Evolutionary conservation across 2,329 filamentous ascomycete species (phyloP), one percentile per base, ranked within the genome.

Genomic region (Fusarium drepaniforme): DNA sequence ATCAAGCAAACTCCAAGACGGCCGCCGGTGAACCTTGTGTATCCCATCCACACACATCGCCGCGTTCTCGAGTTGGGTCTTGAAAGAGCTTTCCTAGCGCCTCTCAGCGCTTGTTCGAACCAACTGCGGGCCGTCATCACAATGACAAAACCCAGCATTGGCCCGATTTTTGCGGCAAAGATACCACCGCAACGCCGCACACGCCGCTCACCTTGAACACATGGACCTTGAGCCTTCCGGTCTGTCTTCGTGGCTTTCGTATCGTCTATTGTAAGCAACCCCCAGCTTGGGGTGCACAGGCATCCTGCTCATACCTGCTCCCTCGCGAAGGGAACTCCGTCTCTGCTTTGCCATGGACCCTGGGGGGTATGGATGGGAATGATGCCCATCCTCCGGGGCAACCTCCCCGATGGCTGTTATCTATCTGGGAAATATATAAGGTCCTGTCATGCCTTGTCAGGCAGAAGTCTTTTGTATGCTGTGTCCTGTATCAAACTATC

Each of bases 171-270:
- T 53, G 37, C 65, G 59, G 67, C 30, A 59, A 58, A 53, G 67
- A 53, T 49, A 33, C 60, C 40, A 33, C 60, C 40, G 35, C 51
- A 28, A 42, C 64, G 72, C 72, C 72, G 72, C 72, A 70, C 42
- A 67, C 59, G 70, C 73, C 73, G 73, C 63, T 71, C 57, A 75
- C 73, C 73, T 75, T 66, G 66, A 56, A 33, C 49, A 53, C 18
- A 30, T 51, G 57, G 40, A 65, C 61, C 59, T 60, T 65, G 37
- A 21, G 30, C 44, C 57, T 58, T 71, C 77, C 77, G 77, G 70
- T 71, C 72, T 68, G 67, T 79, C 67, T 78, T 78, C 77, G 77
- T 79, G 67, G 42, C 18, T 38, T 51, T 73, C 64, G 65, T 74
- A 70, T 71, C 37, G 57, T 59, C 44, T 67, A 56, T 53, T 28